Evolutionary conservation across 768 basidiomycete species (phyloP), one percentile per base, ranked within the genome.

Genomic region (Boletus eberwhitei): DNA sequence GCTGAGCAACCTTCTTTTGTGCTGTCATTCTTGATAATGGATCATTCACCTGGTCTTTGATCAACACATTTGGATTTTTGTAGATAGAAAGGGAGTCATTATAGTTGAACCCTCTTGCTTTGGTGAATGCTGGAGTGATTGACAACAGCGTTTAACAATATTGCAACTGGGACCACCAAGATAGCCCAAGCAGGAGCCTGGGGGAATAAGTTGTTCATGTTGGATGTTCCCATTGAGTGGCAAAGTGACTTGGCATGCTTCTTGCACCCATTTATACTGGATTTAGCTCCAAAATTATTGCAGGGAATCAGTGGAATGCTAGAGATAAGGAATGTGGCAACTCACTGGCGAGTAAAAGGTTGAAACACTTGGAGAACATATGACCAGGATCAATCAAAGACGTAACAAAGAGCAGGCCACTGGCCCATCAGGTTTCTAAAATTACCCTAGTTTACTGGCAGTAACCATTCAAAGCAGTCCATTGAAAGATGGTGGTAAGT

Each of bases 1-100:
- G 64, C 59, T 87, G 85, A 1, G 85, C 64, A 21, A 86, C 84
- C 67, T 87, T 88, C 61, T 87, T 85, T 50, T 83, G 74, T 8
- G 87, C 49, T 0, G 82, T 82, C 85, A 88, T 87, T 6, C 85
- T 75, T 14, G 83, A 82, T 2, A 87, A 64, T 81, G 73, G 36
- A 58, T 86, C 86, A 11, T 81, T 77, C 17, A 88, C 77, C 0
- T 60, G 43, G 39, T 62, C 53, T 31, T 63, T 55, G 22, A 63
- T 62, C 82, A 76, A 47, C 1, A 82, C 84, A 1, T 76, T 74
- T 0, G 85, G 76, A 55, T 85, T 71, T 65, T 87, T 86, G 77
- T 86, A 87, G 0, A 73, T 60, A 0, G 85, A 82, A 6, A 73
- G 26, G 1, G 81, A 81, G 3, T 79, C 79, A 58, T 85, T 79